A percentile compares a stretch with the other conserved stretches of the same genome.
phyloP scores from a whole-genome alignment of 1,139 yeast genomes.

The Zygosaccharomyces pseudobailii region DNA sequence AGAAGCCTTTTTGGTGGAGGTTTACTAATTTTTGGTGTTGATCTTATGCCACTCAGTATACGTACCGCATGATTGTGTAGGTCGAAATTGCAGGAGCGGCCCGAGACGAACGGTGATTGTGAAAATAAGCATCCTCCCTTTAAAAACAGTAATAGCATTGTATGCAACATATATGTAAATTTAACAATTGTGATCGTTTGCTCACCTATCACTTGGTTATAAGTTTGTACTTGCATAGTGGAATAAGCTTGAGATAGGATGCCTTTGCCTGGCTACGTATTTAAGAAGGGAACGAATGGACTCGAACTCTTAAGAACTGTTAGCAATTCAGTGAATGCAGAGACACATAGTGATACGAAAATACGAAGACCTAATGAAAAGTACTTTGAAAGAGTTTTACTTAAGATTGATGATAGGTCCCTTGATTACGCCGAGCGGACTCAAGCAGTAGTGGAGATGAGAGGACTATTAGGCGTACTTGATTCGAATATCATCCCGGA shows the following conservation, averaged over 20 bases:
- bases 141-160: neutral
- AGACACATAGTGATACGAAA: neutral
- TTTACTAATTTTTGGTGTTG: constrained; percentile 53
- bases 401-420: constrained; percentile 17
- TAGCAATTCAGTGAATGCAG: neutral
- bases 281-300: constrained; percentile 3
- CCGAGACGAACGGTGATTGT: neutral
- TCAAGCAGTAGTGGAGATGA: constrained; percentile 49
- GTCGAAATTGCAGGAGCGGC: neutral
- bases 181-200: no score
- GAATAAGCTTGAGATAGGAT: neutral
- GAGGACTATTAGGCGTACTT: constrained; percentile 47
- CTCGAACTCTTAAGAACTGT: constrained; percentile 6
- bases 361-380: constrained; percentile 9
- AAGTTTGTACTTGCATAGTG: neutral
- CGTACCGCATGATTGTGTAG: neutral
- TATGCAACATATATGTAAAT: neutral
- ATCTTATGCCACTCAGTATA: neutral
- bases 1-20: constrained; percentile 52
- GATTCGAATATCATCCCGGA: constrained; percentile 62
- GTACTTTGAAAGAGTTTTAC: constrained; percentile 28
- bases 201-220: neutral
- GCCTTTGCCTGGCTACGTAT: constrained; percentile 11
- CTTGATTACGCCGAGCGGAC: constrained; percentile 35
- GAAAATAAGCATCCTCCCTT: neutral